Evolutionary conservation across 345 rosid species (phyloP).

Genomic region (Citrus unshiu): DNA sequence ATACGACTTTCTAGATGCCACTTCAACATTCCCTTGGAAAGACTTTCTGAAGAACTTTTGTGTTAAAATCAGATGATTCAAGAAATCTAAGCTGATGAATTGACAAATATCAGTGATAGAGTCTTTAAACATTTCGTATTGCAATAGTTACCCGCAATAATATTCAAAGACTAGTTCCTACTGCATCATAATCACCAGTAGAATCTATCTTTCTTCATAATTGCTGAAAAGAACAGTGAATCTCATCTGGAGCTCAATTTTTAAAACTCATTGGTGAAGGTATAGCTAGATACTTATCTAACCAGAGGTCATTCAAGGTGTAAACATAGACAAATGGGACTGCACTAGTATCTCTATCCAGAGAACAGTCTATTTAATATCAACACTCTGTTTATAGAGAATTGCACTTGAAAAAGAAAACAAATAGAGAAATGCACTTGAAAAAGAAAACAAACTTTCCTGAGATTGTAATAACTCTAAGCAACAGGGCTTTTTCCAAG

Average conservation of each 20-base stretch:
- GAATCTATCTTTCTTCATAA: neutral
- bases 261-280: neutral
- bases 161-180: neutral
- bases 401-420: neutral
- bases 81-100: constrained; percentile 5
- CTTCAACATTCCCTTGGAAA: neutral
- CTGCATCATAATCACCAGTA: neutral
- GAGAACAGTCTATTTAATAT: neutral
- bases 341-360: neutral
- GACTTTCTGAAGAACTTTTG: neutral
- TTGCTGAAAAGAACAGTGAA: neutral
- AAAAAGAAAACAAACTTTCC: neutral
- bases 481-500: neutral
- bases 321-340: neutral
- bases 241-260: neutral
- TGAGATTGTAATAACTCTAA: neutral
- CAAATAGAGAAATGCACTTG: neutral
- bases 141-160: neutral
- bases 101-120: neutral
- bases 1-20: neutral
- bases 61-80: constrained; percentile 3
- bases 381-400: neutral
- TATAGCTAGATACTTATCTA: neutral
- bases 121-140: neutral
- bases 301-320: neutral